Base-by-base conservation (phyloP, 805 yeast species). In the Zygotorulaspora sp. region DNA sequence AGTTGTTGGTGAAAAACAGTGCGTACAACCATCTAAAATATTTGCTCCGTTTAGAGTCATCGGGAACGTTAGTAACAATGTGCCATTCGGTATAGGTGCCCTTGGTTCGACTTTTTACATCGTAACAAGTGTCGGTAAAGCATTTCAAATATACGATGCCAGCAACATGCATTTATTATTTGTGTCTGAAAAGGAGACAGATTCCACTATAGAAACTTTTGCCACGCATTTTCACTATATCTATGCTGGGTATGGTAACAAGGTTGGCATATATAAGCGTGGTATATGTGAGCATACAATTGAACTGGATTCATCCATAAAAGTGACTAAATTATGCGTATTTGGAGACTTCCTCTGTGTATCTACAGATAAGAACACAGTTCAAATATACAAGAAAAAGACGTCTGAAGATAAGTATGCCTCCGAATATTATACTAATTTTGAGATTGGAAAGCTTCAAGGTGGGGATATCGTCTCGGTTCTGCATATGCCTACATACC, bases 131-230 rank as follows among this genome's bases (percentile, higher is more conserved):
- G 96, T 92, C 15, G 97, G 97, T 2, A 72, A 78, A 36, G 73
- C 90, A 1, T 86, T 92, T 66, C 97, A 90, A 61, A 86, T 92
- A 19, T 92, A 84, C 55, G 98, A 92, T 65, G 96, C 84, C 52
- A 78, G 90, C 21, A 86, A 84, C 5, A 67, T 90, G 45, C 92
- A 85, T 49, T 67, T 90, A 45, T 66, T 90, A 15, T 90, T 92
- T 62, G 94, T 90, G 9, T 85, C 96, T 0, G 84, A 78, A 47
- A 75, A 73, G 14, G 90, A 84, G 58, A 82, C 96, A 0, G 72
- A 80, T 0, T 57, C 76, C 6, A 74, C 76, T 40, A 88, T 90
- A 47, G 77, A 81, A 17, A 75, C 81, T 15, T 65, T 90, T 31
- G 71, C 81, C 14, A 80, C 96, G 1, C 94, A 86, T 61, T 78